A percentile compares a stretch with the other conserved stretches of the same genome.
These are phyloP conservation scores for Allium cepa DNA, from an alignment of 106 monocot genomes.

Conservation along the genomic window DNA sequence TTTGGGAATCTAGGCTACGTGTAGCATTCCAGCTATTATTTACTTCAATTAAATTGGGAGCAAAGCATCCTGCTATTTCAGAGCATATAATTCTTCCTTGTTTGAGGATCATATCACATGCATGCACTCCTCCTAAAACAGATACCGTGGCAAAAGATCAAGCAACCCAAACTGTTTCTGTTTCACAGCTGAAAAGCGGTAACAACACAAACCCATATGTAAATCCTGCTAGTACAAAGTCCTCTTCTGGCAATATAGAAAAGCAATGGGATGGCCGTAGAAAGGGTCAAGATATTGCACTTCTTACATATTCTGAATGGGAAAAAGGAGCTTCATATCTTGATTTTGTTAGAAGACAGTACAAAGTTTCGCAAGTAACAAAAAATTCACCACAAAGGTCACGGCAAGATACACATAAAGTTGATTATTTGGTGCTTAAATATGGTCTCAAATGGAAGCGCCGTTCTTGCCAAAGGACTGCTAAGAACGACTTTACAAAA, in stretches of 20 bases:
- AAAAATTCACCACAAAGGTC: conserved; percentile 51
- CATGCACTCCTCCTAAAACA: conserved; percentile 89
- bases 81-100: conserved; percentile 98
- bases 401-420: conserved; percentile 62
- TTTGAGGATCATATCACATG: conserved; percentile 95
- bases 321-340: conserved; percentile 94
- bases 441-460: conserved; percentile 92
- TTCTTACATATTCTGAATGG: conserved; percentile 94
- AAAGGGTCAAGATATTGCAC: conserved; percentile 60
- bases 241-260: conserved; percentile 32
- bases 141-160: conserved; percentile 64
- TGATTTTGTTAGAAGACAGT: conserved; percentile 96
- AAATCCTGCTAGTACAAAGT: conserved; percentile 29
- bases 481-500: conserved; percentile 66
- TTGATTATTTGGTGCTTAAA: conserved; percentile 77
- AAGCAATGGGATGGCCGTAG: conserved; percentile 32
- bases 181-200: conserved; percentile 44
- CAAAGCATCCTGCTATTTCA: conserved; percentile 94
- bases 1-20: conserved; percentile 91
- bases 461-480: conserved; percentile 43
- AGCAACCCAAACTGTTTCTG: conserved; percentile 21
- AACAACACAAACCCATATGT: conserved; percentile 14
- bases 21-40: conserved; percentile 90
- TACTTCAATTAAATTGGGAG: conserved; percentile 88
- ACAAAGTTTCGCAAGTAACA: conserved; percentile 63